These are phyloP conservation scores for Millerozyma acaciae DNA, from an alignment of 805 yeast genomes.

Conservation along the genomic window DNA sequence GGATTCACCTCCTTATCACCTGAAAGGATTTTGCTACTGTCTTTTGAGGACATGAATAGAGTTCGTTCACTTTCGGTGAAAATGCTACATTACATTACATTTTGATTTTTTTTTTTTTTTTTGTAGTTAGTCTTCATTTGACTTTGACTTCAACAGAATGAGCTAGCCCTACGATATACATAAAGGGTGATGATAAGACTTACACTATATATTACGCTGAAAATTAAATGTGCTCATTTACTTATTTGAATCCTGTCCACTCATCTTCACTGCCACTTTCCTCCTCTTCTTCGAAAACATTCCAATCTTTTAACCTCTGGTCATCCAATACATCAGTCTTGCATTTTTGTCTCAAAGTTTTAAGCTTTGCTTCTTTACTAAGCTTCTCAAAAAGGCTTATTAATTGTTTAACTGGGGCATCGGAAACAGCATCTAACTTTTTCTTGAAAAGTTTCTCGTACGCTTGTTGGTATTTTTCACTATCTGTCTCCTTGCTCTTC, in stretches of 20 bases:
- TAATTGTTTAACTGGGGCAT: conserved; percentile 52
- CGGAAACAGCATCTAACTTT: conserved; percentile 29
- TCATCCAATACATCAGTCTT: conserved; percentile 66
- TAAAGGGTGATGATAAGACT: too few species aligned
- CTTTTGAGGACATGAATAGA: conserved; percentile 2
- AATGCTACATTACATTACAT: too few species aligned
- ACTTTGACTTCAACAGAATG: too few species aligned
- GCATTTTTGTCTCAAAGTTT: conserved; percentile 62
- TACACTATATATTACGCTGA: too few species aligned
- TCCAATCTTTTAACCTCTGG: conserved; percentile 62
- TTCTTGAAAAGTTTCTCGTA: conserved; percentile 15
- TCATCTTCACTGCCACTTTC: conserved; percentile 18
- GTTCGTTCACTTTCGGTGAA: too few species aligned
- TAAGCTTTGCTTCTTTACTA: conserved; percentile 45
- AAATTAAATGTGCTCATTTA: too few species aligned
- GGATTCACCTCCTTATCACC: conserved; percentile 17
- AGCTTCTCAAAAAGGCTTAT: conserved; percentile 60
- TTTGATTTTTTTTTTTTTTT: too few species aligned
- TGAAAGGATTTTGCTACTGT: conserved; percentile 1
- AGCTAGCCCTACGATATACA: too few species aligned
- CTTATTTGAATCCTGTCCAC: conserved; percentile 26
- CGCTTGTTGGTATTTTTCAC: conserved; percentile 21
- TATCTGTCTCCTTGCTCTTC: conserved; percentile 24
- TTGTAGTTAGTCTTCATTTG: too few species aligned
- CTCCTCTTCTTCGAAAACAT: conserved; percentile 33